Conservation (phyloP, 257 asterid genomes). For the Voacanga thouarsii region DNA sequence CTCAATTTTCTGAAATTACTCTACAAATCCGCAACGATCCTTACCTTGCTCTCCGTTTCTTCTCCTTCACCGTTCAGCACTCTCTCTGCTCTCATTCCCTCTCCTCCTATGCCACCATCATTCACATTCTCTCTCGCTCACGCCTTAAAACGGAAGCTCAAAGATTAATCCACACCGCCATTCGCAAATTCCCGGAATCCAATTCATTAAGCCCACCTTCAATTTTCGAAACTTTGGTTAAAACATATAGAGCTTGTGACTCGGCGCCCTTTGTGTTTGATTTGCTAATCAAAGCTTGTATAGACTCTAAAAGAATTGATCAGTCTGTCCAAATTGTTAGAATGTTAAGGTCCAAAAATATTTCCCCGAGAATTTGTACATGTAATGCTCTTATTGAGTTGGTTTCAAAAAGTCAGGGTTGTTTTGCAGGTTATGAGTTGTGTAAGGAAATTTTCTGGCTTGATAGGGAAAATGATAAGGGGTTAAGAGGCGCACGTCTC, state of each 20-base stretch:
- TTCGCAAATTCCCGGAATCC: conserved; percentile 46
- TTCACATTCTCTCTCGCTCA: conserved; percentile 71
- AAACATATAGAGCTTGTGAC: conserved; percentile 63
- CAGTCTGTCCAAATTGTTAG: conserved; percentile 45
- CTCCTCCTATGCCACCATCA: conserved; percentile 59
- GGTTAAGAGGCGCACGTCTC: conserved; percentile 25
- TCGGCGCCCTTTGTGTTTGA: conserved; percentile 93
- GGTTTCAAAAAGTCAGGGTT: conserved; percentile 54
- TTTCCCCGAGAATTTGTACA: conserved; percentile 40
- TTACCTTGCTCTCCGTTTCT: conserved; percentile 60
- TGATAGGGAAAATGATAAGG: conserved; percentile 23
- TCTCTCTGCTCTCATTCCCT: conserved; percentile 70
- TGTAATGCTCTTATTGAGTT: conserved; percentile 65
- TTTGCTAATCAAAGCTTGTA: conserved; percentile 58
- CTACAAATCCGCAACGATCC: conserved; percentile 71
- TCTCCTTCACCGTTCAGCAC: conserved; percentile 56
- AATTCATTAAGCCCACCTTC: conserved; percentile 24
- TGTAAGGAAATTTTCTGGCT: conserved; percentile 45
- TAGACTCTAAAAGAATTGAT: conserved; percentile 67
- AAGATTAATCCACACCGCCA: conserved; percentile 50
- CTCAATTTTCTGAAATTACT: conserved; percentile 57
- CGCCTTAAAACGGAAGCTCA: conserved; percentile 58
- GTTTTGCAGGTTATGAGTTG: conserved; percentile 59
- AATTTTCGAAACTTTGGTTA: conserved; percentile 57
- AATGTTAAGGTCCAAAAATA: conserved; percentile 51